phyloP scores from a whole-genome alignment of 1,284 basidiomycete genomes.

The Leccinum subrobustum region DNA sequence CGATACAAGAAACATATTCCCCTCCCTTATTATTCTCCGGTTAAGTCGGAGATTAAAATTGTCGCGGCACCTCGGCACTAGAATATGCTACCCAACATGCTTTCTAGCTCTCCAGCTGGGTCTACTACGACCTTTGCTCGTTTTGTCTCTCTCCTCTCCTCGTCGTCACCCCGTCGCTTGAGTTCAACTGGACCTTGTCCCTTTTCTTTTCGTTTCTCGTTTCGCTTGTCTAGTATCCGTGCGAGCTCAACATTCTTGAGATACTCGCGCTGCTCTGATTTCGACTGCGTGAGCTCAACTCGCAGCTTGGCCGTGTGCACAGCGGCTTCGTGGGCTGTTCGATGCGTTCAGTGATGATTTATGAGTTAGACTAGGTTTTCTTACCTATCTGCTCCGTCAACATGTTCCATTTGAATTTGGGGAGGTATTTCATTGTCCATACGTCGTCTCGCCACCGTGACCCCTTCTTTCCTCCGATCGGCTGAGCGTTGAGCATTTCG shows the following conservation, averaged over 20 bases:
- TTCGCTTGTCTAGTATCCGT: slow-evolving; percentile 85
- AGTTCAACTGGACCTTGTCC: slow-evolving; percentile 41
- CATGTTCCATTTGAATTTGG: slow-evolving; percentile 99
- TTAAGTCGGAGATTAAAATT: slow-evolving; percentile 32
- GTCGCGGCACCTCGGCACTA: slow-evolving; percentile 32
- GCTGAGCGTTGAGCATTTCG: slow-evolving; percentile 93
- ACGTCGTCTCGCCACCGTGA: slow-evolving; percentile 93
- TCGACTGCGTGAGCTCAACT: slow-evolving; percentile 87
- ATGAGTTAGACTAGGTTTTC: slow-evolving; percentile 34
- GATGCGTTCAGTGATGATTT: slow-evolving; percentile 7
- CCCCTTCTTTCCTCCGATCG: slow-evolving; percentile 94
- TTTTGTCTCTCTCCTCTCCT: slow-evolving; percentile 26
- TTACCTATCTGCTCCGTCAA: slow-evolving; percentile 96
- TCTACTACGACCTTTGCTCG: slow-evolving; percentile 17
- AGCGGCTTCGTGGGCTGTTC: slow-evolving; percentile 88
- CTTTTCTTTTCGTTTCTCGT: slow-evolving; percentile 63
- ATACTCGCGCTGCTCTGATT: slow-evolving; percentile 90
- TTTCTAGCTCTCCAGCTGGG: slow-evolving; percentile 37
- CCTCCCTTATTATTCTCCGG: slow-evolving; percentile 46
- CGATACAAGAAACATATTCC: slow-evolving; percentile 50
- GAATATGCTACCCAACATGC: slow-evolving; percentile 58
- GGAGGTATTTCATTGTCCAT: slow-evolving; percentile 99
- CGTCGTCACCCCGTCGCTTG: slow-evolving; percentile 29
- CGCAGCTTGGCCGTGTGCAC: slow-evolving; percentile 86
- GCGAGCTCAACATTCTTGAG: slow-evolving; percentile 94